These are phyloP conservation scores for Ophiosphaerella narmari DNA, from an alignment of 2,329 filamentous ascomycete species.

Conservation along the genomic window DNA sequence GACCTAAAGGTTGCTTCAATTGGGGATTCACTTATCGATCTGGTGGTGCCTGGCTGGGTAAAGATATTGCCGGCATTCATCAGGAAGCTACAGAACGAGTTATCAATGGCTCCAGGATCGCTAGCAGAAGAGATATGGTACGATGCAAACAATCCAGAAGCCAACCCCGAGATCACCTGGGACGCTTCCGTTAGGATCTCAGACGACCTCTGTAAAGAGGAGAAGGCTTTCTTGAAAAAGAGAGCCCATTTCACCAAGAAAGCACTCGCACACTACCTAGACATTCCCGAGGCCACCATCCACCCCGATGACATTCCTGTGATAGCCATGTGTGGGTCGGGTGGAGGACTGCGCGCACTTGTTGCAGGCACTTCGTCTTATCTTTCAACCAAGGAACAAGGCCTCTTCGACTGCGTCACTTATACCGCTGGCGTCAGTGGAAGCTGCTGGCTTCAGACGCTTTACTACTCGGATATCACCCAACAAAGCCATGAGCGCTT, in stretches of 20 bases:
- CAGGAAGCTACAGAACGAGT: slow-evolving; percentile 81
- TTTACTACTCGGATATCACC: slow-evolving; percentile 82
- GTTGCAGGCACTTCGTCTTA: slow-evolving; percentile 90
- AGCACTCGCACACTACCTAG: slow-evolving; percentile 82
- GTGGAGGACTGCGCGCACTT: slow-evolving; percentile 85
- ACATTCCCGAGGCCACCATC: slow-evolving; percentile 76
- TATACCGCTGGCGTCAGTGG: slow-evolving; percentile 96
- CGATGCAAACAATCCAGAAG: slow-evolving; percentile 80
- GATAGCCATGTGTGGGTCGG: slow-evolving; percentile 93
- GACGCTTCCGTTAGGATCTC: slow-evolving; percentile 83
- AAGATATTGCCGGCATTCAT: slow-evolving; percentile 75
- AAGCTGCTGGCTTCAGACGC: slow-evolving; percentile 89
- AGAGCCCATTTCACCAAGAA: slow-evolving; percentile 70
- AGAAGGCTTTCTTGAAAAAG: slow-evolving; percentile 72
- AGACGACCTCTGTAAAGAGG: slow-evolving; percentile 78
- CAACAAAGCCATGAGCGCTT: slow-evolving; percentile 69
- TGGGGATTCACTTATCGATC: slow-evolving; percentile 64
- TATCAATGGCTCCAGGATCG: slow-evolving; percentile 85
- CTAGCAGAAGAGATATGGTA: slow-evolving; percentile 92
- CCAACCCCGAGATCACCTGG: slow-evolving; percentile 86
- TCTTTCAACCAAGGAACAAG: slow-evolving; percentile 80
- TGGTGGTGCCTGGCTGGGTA: slow-evolving; percentile 83
- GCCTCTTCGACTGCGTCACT: slow-evolving; percentile 89
- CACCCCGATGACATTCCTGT: slow-evolving; percentile 90
- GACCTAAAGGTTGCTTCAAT: slow-evolving; percentile 37